phyloP scores from a whole-genome alignment of 148 eudicot species.

The Diospyros kaki region DNA sequence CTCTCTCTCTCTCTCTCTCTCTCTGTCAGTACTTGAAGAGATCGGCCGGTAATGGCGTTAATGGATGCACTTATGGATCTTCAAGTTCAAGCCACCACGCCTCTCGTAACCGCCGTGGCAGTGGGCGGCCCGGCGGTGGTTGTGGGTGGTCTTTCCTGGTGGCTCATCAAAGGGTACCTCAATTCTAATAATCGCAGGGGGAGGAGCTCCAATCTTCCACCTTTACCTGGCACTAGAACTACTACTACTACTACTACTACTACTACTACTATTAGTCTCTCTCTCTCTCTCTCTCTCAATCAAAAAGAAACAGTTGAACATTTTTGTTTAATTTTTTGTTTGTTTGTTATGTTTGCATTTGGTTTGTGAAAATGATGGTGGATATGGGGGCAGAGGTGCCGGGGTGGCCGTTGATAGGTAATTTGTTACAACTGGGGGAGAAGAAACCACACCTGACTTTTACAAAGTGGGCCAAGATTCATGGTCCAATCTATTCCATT shows the following conservation, averaged over 20 bases:
- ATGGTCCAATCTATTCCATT: conserved; percentile 75
- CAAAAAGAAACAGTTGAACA: no score
- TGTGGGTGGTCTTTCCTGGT: conserved; percentile 40
- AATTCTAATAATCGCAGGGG: conserved; percentile 15
- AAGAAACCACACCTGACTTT: conserved; percentile 75
- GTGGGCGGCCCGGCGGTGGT: conserved; percentile 40
- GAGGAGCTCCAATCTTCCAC: conserved; percentile 29
- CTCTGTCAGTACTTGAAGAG: no score
- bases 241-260: no score
- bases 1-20: no score
- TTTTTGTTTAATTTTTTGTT: neutral
- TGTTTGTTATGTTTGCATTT: no score
- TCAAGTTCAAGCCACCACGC: conserved; percentile 18
- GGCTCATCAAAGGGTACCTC: conserved; percentile 25
- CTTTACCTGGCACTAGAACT: conserved; percentile 59
- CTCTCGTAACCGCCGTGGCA: conserved; percentile 22
- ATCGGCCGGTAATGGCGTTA: neutral
- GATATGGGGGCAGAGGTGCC: conserved; percentile 46
- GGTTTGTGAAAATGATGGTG: no score
- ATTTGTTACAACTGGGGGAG: conserved; percentile 63
- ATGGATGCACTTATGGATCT: conserved; percentile 23
- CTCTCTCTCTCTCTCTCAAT: neutral
- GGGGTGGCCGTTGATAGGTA: conserved; percentile 65
- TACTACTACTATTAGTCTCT: no score
- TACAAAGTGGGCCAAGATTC: conserved; percentile 55